Evolutionary conservation across 2,329 filamentous ascomycete genomes (phyloP).

Genomic region (Pestalotiopsis sp.): DNA sequence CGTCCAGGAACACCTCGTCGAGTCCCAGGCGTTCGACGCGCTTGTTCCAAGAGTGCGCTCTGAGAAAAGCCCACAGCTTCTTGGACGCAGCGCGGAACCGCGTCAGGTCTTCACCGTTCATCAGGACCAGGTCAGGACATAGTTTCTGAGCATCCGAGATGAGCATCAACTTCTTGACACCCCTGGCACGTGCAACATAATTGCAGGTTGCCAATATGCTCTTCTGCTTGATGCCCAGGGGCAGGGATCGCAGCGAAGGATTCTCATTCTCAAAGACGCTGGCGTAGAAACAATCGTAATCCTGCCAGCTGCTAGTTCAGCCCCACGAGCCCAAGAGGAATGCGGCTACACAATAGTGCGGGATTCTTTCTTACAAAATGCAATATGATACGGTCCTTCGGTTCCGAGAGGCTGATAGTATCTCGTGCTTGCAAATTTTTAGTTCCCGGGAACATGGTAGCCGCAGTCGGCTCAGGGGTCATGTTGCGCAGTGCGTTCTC

Average conservation of each 20-base stretch:
- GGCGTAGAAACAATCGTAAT: constrained; percentile 94
- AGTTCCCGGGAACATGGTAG: background rate
- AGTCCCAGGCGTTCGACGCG: constrained; percentile 84
- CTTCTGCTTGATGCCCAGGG: constrained; percentile 88
- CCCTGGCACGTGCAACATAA: constrained; percentile 80
- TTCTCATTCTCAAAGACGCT: constrained; percentile 84
- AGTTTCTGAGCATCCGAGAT: constrained; percentile 77
- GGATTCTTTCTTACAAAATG: constrained; percentile 10
- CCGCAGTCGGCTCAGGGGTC: background rate
- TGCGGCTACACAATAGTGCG: background rate
- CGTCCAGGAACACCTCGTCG: constrained; percentile 86
- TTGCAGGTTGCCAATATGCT: constrained; percentile 93
- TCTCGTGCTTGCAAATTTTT: background rate
- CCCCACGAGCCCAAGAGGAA: background rate
- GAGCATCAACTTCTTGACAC: constrained; percentile 81
- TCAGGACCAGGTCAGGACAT: constrained; percentile 83
- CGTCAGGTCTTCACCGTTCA: constrained; percentile 84
- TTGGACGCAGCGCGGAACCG: constrained; percentile 88
- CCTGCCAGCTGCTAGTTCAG: constrained; percentile 41
- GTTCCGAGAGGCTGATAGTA: background rate
- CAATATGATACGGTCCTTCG: constrained; percentile 9
- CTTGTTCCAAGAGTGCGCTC: constrained; percentile 74
- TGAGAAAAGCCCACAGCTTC: constrained; percentile 72
- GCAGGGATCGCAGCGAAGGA: constrained; percentile 70
- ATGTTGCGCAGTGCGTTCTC: background rate